Evolutionary conservation across 257 asterid genomes (phyloP), one percentile per base, ranked within the genome.

Genomic region (Lycium ferocissimum): DNA sequence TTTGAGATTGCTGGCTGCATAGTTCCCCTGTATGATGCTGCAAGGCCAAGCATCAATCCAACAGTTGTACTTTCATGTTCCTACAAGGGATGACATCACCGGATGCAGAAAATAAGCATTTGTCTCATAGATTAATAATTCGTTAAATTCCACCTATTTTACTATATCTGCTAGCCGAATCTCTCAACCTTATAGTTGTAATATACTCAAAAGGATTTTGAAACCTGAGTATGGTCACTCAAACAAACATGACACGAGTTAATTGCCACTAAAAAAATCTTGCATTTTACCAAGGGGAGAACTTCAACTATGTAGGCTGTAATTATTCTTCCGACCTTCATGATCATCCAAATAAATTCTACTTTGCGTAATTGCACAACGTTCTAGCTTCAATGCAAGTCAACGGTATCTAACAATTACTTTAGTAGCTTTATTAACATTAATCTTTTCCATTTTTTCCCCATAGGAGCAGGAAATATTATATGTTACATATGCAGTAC

Each of bases 1-100:
- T 97, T 97, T 66, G 98, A 94, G 83, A 97, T 94, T 76, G 95
- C 92, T n/a, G 99, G 98, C 83, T 95, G 97, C 99, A 97, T 97
- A 57, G 97, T 93, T 86, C 98, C 99, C 89, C 95, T 91, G 87
- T 95, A 89, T 75, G 99, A 97, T 87, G 99, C 98, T 22, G 98
- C 99, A 73, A 97, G 98, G 84, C 99, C 99, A 83, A 97, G 92
- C 99, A 97, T 95, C 88, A 97, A 87, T 84, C 99, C 99, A 79
- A 95, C 98, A 61, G 99, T 91, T 43, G 98, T 97, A 87, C 93
- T 92, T 87, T 97, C 99, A 91, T 97, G 98, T 88, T 94, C 99
- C 99, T 97, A 72, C 82, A 85, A 88, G 56, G 59, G 66, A 73
- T 10, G 2, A 72, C 12, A 47, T 53, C 45, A 37, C 18, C 72